These are phyloP conservation scores for Colletotrichum plurivorum DNA, from an alignment of 2,329 filamentous ascomycete genomes.

Conservation along the genomic window DNA sequence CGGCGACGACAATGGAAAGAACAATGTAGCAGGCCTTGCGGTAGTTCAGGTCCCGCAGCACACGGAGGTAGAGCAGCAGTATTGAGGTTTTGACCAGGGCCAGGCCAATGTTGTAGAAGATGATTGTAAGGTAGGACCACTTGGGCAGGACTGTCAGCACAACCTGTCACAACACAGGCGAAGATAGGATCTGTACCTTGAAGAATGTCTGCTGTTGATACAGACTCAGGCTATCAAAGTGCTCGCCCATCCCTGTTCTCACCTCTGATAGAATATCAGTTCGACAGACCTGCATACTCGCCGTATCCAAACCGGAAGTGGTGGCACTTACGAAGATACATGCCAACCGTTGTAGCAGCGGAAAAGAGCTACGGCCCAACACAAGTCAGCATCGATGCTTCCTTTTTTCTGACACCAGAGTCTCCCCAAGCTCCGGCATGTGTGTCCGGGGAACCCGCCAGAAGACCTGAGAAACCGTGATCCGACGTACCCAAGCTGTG, in stretches of 20 bases:
- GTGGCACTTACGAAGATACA: conserved; percentile 24
- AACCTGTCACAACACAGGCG: neutral
- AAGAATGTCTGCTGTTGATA: conserved; percentile 31
- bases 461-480: no score
- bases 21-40: conserved; percentile 40
- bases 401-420: no score
- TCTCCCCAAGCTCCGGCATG: no score
- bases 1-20: conserved; percentile 41
- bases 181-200: conserved; percentile 11
- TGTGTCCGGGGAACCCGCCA: no score
- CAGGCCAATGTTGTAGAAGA: conserved; percentile 45
- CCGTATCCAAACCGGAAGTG: neutral
- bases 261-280: conserved; percentile 10
- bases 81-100: conserved; percentile 46
- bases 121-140: conserved; percentile 40
- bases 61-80: conserved; percentile 45
- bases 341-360: conserved; percentile 6
- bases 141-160: neutral
- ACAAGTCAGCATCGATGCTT: neutral
- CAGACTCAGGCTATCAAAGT: neutral
- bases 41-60: conserved; percentile 44
- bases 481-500: conserved; percentile 26
- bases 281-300: neutral
- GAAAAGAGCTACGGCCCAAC: conserved; percentile 12
- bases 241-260: conserved; percentile 16